Conservation (phyloP, 345 rosid species). For the Pistacia atlantica region DNA sequence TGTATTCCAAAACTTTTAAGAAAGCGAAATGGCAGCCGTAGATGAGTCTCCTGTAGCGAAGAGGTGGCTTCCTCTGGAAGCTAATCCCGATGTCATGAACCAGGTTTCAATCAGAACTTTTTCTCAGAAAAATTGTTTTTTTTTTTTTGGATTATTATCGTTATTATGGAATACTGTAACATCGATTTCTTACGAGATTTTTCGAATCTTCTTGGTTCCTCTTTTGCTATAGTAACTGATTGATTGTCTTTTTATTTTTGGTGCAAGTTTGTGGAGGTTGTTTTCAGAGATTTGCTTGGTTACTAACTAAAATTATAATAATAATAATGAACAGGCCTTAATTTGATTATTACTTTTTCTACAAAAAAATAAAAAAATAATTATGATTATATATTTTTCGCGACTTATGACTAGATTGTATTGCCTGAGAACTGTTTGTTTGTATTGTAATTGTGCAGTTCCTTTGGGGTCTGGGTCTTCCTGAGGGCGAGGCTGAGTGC, state of each 20-base stretch:
- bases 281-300: background rate
- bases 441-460: conserved; percentile 47
- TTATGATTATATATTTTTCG: too few species aligned
- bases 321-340: too few species aligned
- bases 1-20: background rate
- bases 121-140: too few species aligned
- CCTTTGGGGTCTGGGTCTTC: conserved; percentile 86
- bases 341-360: too few species aligned
- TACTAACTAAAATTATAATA: too few species aligned
- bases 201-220: background rate
- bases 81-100: conserved; percentile 95
- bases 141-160: background rate
- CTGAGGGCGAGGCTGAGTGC: conserved; percentile 68
- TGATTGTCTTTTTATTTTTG: background rate
- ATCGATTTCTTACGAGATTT: too few species aligned
- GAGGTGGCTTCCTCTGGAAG: conserved; percentile 99
- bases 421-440: background rate
- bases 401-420: too few species aligned
- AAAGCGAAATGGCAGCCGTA: conserved; percentile 52
- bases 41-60: conserved; percentile 60
- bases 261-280: background rate
- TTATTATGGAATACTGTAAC: too few species aligned
- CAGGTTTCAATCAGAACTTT: conserved; percentile 50
- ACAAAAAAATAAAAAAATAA: too few species aligned
- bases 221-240: background rate